phyloP scores from a whole-genome alignment of 805 yeast species.

The Soucietia sequanensis region DNA sequence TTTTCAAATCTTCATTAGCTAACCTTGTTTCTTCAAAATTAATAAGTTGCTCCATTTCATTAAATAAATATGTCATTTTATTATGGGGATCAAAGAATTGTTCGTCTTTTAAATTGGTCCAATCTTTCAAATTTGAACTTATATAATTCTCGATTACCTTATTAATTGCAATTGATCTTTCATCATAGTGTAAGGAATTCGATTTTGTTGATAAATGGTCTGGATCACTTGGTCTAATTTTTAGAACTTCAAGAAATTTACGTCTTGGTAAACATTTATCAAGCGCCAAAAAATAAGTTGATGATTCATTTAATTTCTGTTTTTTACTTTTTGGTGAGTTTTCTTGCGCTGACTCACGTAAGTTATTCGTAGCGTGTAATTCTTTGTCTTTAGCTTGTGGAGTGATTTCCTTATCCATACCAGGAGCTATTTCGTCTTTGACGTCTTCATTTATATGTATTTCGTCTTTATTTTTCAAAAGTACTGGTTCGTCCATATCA shows the following conservation, averaged over 20 bases:
- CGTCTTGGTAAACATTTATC: constrained; percentile 80
- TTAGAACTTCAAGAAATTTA: constrained; percentile 51
- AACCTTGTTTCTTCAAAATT: constrained; percentile 15
- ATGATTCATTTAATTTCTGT: constrained; percentile 1
- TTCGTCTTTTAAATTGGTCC: constrained; percentile 10
- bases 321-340: neutral
- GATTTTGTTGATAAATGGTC: constrained; percentile 12
- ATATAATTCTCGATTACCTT: constrained; percentile 31
- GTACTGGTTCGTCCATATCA: constrained; percentile 20
- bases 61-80: constrained; percentile 9
- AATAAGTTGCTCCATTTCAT: constrained; percentile 19
- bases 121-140: constrained; percentile 7
- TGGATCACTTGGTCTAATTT: constrained; percentile 29
- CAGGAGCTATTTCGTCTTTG: constrained; percentile 12
- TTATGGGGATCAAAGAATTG: constrained; percentile 13
- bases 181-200: constrained; percentile 23
- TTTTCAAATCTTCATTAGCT: constrained; percentile 9
- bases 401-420: constrained; percentile 10
- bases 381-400: too few species aligned
- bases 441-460: constrained; percentile 7
- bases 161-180: constrained; percentile 33
- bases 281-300: constrained; percentile 66
- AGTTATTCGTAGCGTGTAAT: too few species aligned
- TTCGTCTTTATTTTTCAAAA: constrained; percentile 6
- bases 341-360: neutral